These are phyloP conservation scores for Phytophthora uliginosa DNA, from an alignment of 352 stramenopile genomes.

Conservation along the genomic window DNA sequence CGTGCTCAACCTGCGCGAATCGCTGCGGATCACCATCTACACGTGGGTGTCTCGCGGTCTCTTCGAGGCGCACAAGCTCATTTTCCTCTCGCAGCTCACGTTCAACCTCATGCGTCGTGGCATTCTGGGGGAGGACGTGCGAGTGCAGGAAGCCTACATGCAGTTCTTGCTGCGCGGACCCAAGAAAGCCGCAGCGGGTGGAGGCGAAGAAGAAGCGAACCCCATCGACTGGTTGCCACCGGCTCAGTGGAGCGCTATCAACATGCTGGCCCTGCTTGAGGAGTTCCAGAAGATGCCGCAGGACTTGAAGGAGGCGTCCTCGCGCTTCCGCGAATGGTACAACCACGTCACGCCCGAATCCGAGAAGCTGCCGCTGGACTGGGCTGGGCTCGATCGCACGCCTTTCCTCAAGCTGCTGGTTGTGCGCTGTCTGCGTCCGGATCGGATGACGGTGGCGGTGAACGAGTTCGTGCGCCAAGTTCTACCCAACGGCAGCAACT, in stretches of 20 bases:
- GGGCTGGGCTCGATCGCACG: conserved; percentile 95
- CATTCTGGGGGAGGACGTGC: conserved; percentile 95
- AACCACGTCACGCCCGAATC: conserved; percentile 96
- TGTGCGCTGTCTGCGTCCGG: conserved; percentile 94
- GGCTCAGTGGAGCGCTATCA: conserved; percentile 92
- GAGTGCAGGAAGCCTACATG: conserved; percentile 97
- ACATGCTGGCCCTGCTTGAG: conserved; percentile 93
- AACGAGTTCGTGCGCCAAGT: conserved; percentile 96
- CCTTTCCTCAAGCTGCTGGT: conserved; percentile 98
- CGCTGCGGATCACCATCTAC: conserved; percentile 97
- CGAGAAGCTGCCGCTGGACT: conserved; percentile 98
- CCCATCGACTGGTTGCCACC: conserved; percentile 95
- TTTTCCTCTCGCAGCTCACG: conserved; percentile 97
- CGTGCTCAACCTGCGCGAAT: conserved; percentile 95
- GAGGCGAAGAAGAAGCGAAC: conserved; percentile 70
- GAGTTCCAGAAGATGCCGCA: conserved; percentile 98
- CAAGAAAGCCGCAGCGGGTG: conserved; percentile 64
- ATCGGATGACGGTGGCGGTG: conserved; percentile 96
- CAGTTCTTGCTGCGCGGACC: conserved; percentile 96
- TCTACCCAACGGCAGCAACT: conserved; percentile 94
- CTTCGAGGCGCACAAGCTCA: conserved; percentile 98
- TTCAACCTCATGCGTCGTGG: conserved; percentile 98
- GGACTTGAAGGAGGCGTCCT: conserved; percentile 96
- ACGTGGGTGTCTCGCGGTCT: conserved; percentile 97
- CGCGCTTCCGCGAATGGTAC: conserved; percentile 98